These are phyloP conservation scores for Hammondia hammondi DNA, from an alignment of 169 alveolate species.

Conservation along the genomic window DNA sequence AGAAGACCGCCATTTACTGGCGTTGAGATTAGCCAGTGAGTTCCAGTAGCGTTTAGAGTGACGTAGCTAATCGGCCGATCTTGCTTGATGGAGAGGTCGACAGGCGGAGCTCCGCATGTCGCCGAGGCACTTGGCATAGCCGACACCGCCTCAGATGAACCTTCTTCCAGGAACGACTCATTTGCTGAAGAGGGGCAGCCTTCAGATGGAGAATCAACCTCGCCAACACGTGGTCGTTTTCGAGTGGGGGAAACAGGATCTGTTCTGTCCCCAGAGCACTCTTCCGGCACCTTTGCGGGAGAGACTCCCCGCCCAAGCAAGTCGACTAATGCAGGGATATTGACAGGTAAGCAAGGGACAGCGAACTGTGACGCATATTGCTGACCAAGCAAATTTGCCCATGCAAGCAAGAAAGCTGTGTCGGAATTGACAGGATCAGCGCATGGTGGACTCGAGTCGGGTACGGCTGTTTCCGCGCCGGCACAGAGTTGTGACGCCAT, in stretches of 20 bases:
- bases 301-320: slow-evolving; percentile 14
- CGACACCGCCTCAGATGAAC: neutral
- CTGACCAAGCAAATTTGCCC: slow-evolving; percentile 26
- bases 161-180: neutral
- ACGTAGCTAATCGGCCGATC: slow-evolving; percentile 23
- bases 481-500: neutral
- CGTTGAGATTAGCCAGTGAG: slow-evolving; percentile 14
- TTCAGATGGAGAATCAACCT: neutral
- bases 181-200: neutral
- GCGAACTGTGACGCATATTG: neutral
- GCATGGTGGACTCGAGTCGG: neutral
- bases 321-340: neutral
- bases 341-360: neutral
- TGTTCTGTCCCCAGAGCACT: neutral
- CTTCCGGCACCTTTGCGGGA: neutral
- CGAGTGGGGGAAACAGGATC: neutral
- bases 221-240: neutral
- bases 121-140: neutral
- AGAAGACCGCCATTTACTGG: slow-evolving; percentile 3
- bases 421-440: slow-evolving; percentile 1
- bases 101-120: neutral
- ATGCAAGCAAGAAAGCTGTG: neutral
- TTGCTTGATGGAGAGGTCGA: neutral
- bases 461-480: neutral
- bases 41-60: neutral